Base-by-base conservation (phyloP, 805 yeast genomes). In the Candida corydali region DNA sequence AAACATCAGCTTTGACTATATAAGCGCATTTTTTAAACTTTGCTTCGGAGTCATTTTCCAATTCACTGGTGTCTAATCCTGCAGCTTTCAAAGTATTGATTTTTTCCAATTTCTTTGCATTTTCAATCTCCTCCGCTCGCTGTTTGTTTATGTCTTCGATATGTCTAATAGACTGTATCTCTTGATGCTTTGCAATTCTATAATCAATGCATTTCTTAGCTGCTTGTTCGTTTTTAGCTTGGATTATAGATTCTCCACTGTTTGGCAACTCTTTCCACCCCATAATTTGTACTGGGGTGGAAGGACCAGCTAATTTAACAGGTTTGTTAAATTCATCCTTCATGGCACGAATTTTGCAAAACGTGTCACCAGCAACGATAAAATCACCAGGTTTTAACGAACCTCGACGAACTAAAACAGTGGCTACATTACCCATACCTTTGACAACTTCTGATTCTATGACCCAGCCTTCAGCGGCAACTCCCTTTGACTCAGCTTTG, bases 181-280 rank as follows among this genome's bases (percentile, higher is more conserved):
- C 69, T 39, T 70, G 69, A 24, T 62, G 68, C 45, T 83, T 67
- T 26, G 75, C 71, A 5, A 65, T 54, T 47, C 96, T 72, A 49
- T 82, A 83, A 6, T 71, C 70, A 4, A 80, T 70, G 5, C 83
- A 95, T 45, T 78, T 76, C 50, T 86, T 87, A 6, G 95, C 96
- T 24, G 69, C 57, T 10, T 76, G 66, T 54, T 89, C 97, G 49
- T 62, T 76, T 43, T 75, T 75, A 9, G 93, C 94, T 54, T 87
- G 82, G 4, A 91, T 54, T 1, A 86, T 78, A 44, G 76, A 76
- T 44, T 87, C 96, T 8, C 98, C 98, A 8, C 95, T 93, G 36
- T 77, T 85, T 0, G 98, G 98, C 25, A 89, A 62, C 24, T 80
- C 89, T 54, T 84, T 88, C 98, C 98, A 93, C 1, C 98, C 98